These are phyloP conservation scores for Colletotrichum musicola DNA, from an alignment of 2,329 filamentous ascomycete species.

Conservation along the genomic window DNA sequence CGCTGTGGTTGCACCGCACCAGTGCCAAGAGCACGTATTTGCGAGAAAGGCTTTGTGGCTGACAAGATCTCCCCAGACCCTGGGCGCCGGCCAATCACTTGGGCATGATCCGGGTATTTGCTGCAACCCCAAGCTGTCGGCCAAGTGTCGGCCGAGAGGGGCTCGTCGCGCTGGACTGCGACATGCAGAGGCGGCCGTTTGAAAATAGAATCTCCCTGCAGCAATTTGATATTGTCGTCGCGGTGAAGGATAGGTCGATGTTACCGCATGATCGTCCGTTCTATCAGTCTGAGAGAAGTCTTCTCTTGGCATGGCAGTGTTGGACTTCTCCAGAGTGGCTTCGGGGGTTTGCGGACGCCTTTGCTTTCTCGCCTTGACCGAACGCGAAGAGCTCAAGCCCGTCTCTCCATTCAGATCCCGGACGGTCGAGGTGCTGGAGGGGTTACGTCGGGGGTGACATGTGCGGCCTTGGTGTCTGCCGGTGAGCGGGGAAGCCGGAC, in stretches of 20 bases:
- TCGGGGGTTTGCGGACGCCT: not conserved
- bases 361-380: not conserved
- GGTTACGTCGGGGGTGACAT: not conserved
- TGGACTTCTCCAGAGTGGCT: not conserved
- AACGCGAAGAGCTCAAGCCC: not conserved
- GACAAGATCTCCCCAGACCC: not conserved
- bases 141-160: conserved; percentile 1
- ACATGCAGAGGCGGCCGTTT: conserved; percentile 17
- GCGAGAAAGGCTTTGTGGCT: conserved; percentile 14
- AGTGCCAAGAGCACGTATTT: conserved; percentile 19
- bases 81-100: conserved; percentile 1
- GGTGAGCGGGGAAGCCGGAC: too few relatives aligned
- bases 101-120: not conserved
- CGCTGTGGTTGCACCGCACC: conserved; percentile 28
- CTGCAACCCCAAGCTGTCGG: conserved; percentile 4
- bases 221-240: not conserved
- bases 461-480: not conserved
- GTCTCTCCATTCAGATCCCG: not conserved
- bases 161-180: conserved; percentile 3
- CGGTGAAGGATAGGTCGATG: not conserved
- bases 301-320: not conserved
- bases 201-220: conserved; percentile 1
- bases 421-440: not conserved
- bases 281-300: not conserved
- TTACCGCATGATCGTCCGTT: not conserved